Percentiles rank a stretch among this genome's conserved stretches.
phyloP scores from a whole-genome alignment of 495 filamentous ascomycete species.

The Wilcoxina mikolae region DNA sequence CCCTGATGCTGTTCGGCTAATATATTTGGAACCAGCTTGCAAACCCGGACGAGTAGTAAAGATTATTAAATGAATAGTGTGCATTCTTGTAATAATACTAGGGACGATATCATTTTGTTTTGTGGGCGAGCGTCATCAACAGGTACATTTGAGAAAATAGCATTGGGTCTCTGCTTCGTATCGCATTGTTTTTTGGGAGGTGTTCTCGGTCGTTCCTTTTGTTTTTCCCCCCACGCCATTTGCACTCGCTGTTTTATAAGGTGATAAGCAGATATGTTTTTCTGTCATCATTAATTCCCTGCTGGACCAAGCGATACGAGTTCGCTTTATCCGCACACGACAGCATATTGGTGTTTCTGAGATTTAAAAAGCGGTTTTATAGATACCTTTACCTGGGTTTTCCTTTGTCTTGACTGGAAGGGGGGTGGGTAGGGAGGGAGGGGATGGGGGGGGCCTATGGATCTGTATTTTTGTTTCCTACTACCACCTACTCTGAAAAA shows the following conservation, averaged over 20 bases:
- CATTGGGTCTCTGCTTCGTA: neutral
- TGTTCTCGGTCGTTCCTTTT: neutral
- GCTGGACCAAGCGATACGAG: no score
- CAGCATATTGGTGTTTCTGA: no score
- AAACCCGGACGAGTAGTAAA: conserved; percentile 25
- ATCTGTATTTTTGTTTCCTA: no score
- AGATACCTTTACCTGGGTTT: neutral
- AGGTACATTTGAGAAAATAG: neutral
- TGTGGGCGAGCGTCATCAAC: neutral
- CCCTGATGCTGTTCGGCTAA: neutral
- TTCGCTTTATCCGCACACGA: no score
- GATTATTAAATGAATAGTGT: neutral
- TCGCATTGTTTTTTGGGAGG: neutral
- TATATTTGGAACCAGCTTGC: conserved; percentile 17
- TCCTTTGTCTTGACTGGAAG: no score
- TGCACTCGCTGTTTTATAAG: neutral
- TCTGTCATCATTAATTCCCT: neutral
- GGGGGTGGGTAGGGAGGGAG: no score
- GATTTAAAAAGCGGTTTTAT: neutral
- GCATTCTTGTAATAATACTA: conserved; percentile 1
- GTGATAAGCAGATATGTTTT: neutral
- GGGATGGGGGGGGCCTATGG: no score
- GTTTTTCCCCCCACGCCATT: neutral
- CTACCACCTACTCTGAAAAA: no score
- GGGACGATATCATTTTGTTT: neutral